Percentiles rank a stretch among this genome's conserved stretches.
Evolutionary conservation across 495 filamentous ascomycete species (phyloP).

Genomic region (Trichoderma orchidacearum): DNA sequence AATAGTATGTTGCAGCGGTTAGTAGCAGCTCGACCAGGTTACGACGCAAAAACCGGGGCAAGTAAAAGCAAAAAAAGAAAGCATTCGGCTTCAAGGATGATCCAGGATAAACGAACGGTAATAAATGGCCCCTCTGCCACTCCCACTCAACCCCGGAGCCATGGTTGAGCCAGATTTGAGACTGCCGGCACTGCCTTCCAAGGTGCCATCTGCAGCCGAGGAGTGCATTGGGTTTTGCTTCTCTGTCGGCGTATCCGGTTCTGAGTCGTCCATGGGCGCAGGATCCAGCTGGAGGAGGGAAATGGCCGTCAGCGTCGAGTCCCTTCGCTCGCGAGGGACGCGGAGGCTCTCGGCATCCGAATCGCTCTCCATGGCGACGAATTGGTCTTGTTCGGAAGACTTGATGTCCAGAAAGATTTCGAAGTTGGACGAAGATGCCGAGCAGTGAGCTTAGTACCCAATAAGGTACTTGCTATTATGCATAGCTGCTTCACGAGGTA

Average conservation of each 20-base stretch:
- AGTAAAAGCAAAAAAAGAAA: background rate
- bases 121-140: slow-evolving; percentile 39
- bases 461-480: too few species aligned
- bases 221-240: slow-evolving; percentile 42
- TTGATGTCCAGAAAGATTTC: too few species aligned
- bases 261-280: slow-evolving; percentile 58
- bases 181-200: slow-evolving; percentile 10
- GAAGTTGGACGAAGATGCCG: too few species aligned
- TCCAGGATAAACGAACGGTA: slow-evolving; percentile 35
- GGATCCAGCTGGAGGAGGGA: slow-evolving; percentile 73
- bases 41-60: background rate
- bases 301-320: slow-evolving; percentile 37
- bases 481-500: too few species aligned
- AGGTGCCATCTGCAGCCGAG: slow-evolving; percentile 19
- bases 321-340: slow-evolving; percentile 15
- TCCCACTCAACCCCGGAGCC: slow-evolving; percentile 42
- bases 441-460: too few species aligned
- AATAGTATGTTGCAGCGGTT: background rate
- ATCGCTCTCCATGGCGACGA: background rate
- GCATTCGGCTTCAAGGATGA: slow-evolving; percentile 1
- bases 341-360: background rate
- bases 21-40: background rate
- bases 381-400: too few species aligned
- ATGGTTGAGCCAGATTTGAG: slow-evolving; percentile 13
- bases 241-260: slow-evolving; percentile 22